Percentiles rank a stretch among this genome's conserved stretches.
phyloP scores from a whole-genome alignment of 208 protist species.

The Leishmania braziliensis region DNA sequence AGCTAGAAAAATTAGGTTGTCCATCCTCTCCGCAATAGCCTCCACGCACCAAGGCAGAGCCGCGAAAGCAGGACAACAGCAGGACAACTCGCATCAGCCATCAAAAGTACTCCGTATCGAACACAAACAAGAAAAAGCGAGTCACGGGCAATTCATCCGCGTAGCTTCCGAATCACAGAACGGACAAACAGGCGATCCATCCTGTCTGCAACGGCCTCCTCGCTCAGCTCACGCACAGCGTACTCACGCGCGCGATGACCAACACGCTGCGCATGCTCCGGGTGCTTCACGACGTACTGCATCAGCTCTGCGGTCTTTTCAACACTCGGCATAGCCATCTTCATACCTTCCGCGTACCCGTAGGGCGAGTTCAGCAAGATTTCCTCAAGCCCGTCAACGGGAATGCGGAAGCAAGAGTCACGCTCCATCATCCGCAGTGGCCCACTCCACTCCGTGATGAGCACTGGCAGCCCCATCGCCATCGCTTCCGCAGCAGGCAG shows the following conservation, averaged over 20 bases:
- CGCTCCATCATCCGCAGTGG: conserved; percentile 32
- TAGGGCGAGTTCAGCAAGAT: conserved; percentile 23
- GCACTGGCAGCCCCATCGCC: conserved; percentile 54
- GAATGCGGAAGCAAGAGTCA: conserved; percentile 48
- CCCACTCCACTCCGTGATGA: conserved; percentile 50
- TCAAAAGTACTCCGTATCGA: no score
- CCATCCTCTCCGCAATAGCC: no score
- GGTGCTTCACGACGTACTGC: conserved; percentile 39
- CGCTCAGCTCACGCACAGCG: conserved; percentile 31
- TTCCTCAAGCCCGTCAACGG: conserved; percentile 51
- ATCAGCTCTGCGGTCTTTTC: conserved; percentile 33
- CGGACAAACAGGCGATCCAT: conserved; percentile 21
- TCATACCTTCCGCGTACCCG: conserved; percentile 23
- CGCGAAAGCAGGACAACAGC: no score
- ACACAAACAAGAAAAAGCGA: neutral
- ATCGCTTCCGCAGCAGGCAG: conserved; percentile 61
- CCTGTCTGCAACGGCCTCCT: conserved; percentile 48
- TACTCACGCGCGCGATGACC: conserved; percentile 30
- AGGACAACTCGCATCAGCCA: no score
- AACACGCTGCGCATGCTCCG: conserved; percentile 33
- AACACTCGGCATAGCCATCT: conserved; percentile 43
- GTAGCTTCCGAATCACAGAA: neutral
- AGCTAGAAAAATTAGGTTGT: no score
- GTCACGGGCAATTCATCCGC: neutral
- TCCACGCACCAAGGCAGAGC: no score